Evolutionary conservation across 352 stramenopile genomes (phyloP).

Genomic region (Plasmopara halstedii): DNA sequence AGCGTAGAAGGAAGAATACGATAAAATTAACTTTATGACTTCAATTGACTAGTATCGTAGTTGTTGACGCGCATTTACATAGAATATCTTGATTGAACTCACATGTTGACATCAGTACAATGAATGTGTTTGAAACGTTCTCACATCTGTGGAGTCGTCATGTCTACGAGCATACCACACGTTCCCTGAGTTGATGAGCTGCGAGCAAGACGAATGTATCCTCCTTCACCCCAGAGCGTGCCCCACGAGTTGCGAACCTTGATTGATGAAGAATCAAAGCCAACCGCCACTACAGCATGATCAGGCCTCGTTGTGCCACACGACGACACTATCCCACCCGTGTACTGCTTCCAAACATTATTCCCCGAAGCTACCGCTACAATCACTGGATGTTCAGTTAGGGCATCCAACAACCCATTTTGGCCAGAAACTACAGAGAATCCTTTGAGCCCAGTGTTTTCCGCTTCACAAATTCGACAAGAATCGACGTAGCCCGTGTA

Average conservation of each 20-base stretch:
- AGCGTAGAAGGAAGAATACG: too few relatives aligned
- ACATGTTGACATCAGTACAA: too few relatives aligned
- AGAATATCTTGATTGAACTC: too few relatives aligned
- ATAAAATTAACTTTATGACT: too few relatives aligned
- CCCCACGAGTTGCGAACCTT: constrained; percentile 99
- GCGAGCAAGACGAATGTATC: constrained; percentile 89
- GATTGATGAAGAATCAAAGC: constrained; percentile 88
- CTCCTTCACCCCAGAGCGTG: constrained; percentile 76
- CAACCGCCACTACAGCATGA: constrained; percentile 95
- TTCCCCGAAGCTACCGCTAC: constrained; percentile 93
- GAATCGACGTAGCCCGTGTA: constrained; percentile 24
- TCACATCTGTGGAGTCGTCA: constrained; percentile 34
- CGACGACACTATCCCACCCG: constrained; percentile 78
- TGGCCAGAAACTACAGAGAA: constrained; percentile 58
- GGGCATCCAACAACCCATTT: constrained; percentile 16
- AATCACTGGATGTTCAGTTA: constrained; percentile 83
- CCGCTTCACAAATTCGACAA: constrained; percentile 21
- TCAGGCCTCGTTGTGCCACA: constrained; percentile 86
- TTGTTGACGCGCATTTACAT: too few relatives aligned
- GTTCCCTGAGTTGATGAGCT: constrained; percentile 39
- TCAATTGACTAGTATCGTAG: too few relatives aligned
- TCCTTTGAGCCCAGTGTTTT: constrained; percentile 28
- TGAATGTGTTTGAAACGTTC: too few relatives aligned
- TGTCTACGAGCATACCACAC: constrained; percentile 41
- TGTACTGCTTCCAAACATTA: constrained; percentile 96